Evolutionary conservation across 805 yeast genomes (phyloP), one percentile per base, ranked within the genome.

Genomic region (Saturnispora saitoi): DNA sequence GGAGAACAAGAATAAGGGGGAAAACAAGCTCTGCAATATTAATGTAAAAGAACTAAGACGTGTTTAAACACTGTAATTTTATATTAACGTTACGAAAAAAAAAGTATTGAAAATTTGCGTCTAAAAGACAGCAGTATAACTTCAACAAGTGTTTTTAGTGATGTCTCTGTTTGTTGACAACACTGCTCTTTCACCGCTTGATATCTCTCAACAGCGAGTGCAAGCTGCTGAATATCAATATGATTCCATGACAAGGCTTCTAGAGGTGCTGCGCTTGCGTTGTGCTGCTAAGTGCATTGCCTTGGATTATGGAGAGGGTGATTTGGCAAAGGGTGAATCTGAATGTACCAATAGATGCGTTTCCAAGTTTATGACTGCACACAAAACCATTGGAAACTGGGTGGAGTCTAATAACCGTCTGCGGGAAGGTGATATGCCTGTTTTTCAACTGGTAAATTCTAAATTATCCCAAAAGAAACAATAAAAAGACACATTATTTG

Each of bases 271-370:
- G 54, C 69, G 85, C 32, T 64, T 69, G 32, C 72, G 75, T 3
- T 91, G 98, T 64, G 71, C 75, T 19, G 58, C 65, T 50, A 93
- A 93, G 65, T 93, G 99, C 66, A 75, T 93, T 37, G 82, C 84
- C n/a, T 77, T 72, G n/a, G 86, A 83, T 54, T 90, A 90, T 70
- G 60, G 69, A 45, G 93, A 86, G 48, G 84, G 87, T 47, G 90
- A 83, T 28, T 71, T 90, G 54, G 77, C 72, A 70, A 86, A 85
- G 71, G 80, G 74, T 56, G 98, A 90, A 70, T 78, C 87, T 43
- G 72, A 85, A 44, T 90, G 98, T 66, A 76, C 89, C 53, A 96
- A 90, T 70, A 81, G 96, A 75, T 90, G 98, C 73, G 97, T 90
- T 50, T 80, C 95, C 58, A 90, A 90, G 64, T 89, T 82, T 65